These are phyloP conservation scores for Saturnispora bothae DNA, from an alignment of 805 yeast species.

Conservation along the genomic window DNA sequence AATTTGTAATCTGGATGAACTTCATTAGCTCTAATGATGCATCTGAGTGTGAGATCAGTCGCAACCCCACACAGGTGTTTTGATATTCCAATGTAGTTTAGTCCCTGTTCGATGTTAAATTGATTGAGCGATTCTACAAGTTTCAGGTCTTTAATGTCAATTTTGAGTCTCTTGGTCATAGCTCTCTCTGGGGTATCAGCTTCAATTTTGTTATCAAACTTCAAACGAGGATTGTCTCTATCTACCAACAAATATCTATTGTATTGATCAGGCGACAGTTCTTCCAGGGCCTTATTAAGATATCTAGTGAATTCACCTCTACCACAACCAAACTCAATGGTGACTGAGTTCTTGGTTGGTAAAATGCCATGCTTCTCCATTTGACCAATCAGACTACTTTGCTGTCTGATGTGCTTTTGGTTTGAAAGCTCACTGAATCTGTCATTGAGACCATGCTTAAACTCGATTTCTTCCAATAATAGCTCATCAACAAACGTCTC, in stretches of 20 bases:
- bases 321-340: conserved; percentile 86
- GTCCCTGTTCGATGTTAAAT: conserved; percentile 11
- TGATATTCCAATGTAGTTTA: conserved; percentile 49
- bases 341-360: conserved; percentile 23
- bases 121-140: conserved; percentile 35
- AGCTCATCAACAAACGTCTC: conserved; percentile 9
- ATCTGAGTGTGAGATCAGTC: conserved; percentile 71
- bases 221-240: conserved; percentile 67
- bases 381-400: conserved; percentile 68
- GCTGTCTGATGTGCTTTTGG: conserved; percentile 74
- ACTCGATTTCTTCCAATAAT: conserved; percentile 16
- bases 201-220: conserved; percentile 58
- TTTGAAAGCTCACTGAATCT: conserved; percentile 43
- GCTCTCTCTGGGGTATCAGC: conserved; percentile 35
- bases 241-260: conserved; percentile 52
- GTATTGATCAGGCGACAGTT: conserved; percentile 7
- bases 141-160: conserved; percentile 71
- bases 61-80: conserved; percentile 94
- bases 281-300: conserved; percentile 29
- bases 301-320: conserved; percentile 74
- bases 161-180: conserved; percentile 38
- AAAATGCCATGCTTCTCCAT: conserved; percentile 35
- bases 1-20: conserved; percentile 14
- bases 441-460: conserved; percentile 26
- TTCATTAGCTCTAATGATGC: conserved; percentile 31